A percentile compares a stretch with the other conserved stretches of the same genome.
These are phyloP conservation scores for Ophiostoma quercus DNA, from an alignment of 2,329 filamentous ascomycete genomes.

Conservation along the genomic window DNA sequence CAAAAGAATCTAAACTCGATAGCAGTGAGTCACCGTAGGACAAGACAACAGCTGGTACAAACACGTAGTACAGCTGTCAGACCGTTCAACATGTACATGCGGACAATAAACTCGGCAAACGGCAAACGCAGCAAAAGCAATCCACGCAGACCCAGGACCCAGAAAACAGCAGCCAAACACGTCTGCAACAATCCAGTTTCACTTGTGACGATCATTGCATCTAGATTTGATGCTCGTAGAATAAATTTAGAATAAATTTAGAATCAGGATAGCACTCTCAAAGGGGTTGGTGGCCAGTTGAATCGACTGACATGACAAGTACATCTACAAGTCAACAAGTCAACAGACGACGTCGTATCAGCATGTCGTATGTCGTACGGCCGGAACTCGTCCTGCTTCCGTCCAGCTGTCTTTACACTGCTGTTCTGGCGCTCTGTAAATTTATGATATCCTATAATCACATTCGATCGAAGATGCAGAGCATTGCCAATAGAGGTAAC, in stretches of 20 bases:
- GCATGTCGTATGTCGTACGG: constrained; percentile 1
- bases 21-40: neutral
- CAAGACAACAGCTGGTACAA: neutral
- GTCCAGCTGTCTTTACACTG: neutral
- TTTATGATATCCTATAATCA: constrained; percentile 13
- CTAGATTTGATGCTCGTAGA: neutral
- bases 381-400: constrained; percentile 15
- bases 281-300: neutral
- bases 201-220: neutral
- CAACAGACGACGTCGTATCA: neutral
- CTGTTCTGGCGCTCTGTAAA: neutral
- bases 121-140: neutral
- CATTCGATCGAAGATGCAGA: neutral
- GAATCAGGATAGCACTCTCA: neutral
- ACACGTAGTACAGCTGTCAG: neutral
- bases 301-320: neutral
- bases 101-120: neutral
- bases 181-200: constrained; percentile 6
- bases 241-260: too few relatives aligned
- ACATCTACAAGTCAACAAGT: neutral
- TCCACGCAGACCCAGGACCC: neutral
- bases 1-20: neutral
- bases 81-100: neutral
- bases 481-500: neutral
- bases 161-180: neutral